Conservation (phyloP, 2,329 filamentous ascomycete species). For the Beauveria bassiana region DNA sequence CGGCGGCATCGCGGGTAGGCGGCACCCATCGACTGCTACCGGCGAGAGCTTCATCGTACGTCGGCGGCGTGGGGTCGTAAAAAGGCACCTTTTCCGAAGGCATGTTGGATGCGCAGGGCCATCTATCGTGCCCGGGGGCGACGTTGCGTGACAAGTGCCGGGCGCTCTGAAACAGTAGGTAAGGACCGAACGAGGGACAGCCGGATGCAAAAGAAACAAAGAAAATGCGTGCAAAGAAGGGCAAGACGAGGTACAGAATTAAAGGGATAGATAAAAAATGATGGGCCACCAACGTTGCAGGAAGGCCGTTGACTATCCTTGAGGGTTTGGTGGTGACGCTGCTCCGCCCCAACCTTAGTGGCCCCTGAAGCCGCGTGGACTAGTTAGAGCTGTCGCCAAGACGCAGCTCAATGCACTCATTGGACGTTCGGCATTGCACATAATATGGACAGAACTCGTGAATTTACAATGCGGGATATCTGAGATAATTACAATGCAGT, state of each 20-base stretch:
- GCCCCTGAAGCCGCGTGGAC: slow-evolving; percentile 6
- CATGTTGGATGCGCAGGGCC: slow-evolving; percentile 17
- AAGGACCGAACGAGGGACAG: not conserved
- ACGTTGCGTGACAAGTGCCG: not conserved
- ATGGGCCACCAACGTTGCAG: not conserved
- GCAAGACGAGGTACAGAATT: not conserved
- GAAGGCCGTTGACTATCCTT: not conserved
- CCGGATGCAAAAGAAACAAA: not conserved
- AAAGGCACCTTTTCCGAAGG: slow-evolving; percentile 34
- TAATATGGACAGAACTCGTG: not conserved
- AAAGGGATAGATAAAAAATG: slow-evolving; percentile 1
- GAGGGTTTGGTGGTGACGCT: not conserved
- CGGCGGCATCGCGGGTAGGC: slow-evolving; percentile 26
- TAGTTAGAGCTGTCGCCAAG: not conserved
- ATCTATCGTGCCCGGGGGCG: not conserved
- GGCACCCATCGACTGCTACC: slow-evolving; percentile 26
- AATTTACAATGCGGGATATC: slow-evolving; percentile 3
- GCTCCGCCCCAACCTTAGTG: slow-evolving; percentile 8
- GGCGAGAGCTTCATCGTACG: slow-evolving; percentile 35
- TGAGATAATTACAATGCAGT: slow-evolving; percentile 4
- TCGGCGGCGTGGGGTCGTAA: slow-evolving; percentile 36
- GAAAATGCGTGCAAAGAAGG: not conserved
- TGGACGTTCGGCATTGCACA: not conserved
- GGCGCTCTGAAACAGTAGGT: not conserved
- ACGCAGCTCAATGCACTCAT: not conserved